phyloP scores from a whole-genome alignment of 2,329 filamentous ascomycete genomes.

The Hypoxylon sp. region DNA sequence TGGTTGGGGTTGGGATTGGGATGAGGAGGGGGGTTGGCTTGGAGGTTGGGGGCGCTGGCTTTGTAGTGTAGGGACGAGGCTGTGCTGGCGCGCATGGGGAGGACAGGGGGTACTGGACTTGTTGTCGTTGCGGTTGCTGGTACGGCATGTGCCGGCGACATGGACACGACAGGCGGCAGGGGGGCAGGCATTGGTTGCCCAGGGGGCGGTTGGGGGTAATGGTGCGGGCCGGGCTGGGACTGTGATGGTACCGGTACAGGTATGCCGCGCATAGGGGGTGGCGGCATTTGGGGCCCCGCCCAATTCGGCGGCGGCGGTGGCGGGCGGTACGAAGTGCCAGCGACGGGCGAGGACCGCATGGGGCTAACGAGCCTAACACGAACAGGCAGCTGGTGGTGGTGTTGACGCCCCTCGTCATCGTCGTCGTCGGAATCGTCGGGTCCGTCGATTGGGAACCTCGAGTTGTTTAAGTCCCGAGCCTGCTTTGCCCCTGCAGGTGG shows the following conservation, averaged over 20 bases:
- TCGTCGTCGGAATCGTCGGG: constrained; percentile 32
- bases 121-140: not conserved
- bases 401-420: constrained; percentile 25
- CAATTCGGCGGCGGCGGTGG: constrained; percentile 40
- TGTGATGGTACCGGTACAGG: constrained; percentile 15
- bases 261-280: constrained; percentile 17
- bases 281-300: constrained; percentile 27
- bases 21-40: not conserved
- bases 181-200: constrained; percentile 1
- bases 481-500: constrained; percentile 15
- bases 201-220: constrained; percentile 6
- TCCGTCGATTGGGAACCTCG: constrained; percentile 2
- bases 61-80: constrained; percentile 19
- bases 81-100: not conserved
- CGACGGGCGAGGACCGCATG: constrained; percentile 10
- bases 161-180: not conserved
- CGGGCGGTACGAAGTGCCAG: constrained; percentile 25
- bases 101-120: not conserved
- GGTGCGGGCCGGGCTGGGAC: constrained; percentile 21
- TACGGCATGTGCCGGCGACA: not conserved
- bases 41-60: constrained; percentile 15
- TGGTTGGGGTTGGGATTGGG: constrained; percentile 1
- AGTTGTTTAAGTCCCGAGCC: constrained; percentile 2
- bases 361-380: constrained; percentile 25
- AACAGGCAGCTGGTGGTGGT: constrained; percentile 4